These are phyloP conservation scores for Mycena haematopus DNA, from an alignment of 768 basidiomycete species.

Conservation along the genomic window DNA sequence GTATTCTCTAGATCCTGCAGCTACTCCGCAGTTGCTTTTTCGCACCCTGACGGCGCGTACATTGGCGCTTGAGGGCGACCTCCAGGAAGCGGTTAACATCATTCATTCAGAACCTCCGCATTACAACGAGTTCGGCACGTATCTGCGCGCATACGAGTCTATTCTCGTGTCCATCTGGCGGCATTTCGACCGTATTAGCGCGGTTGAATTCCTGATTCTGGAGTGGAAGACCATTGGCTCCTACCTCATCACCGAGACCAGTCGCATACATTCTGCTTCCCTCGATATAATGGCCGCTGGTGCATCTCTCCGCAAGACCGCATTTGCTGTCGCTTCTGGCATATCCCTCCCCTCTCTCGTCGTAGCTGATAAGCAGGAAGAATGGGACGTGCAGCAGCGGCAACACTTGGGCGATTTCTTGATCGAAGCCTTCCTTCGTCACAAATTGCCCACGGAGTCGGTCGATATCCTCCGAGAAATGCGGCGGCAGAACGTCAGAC, in stretches of 20 bases:
- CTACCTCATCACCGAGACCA: slow-evolving; percentile 31
- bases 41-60: slow-evolving; percentile 17
- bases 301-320: slow-evolving; percentile 37
- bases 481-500: slow-evolving; percentile 40
- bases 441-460: slow-evolving; percentile 43
- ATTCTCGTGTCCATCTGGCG: slow-evolving; percentile 45
- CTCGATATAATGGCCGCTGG: slow-evolving; percentile 4
- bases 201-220: slow-evolving; percentile 36
- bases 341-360: slow-evolving; percentile 43
- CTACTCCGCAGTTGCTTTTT: not conserved
- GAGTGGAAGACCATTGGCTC: slow-evolving; percentile 30
- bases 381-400: slow-evolving; percentile 37
- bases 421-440: slow-evolving; percentile 45
- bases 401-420: slow-evolving; percentile 46
- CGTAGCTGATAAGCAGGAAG: slow-evolving; percentile 29
- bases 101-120: slow-evolving; percentile 35
- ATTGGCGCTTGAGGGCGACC: slow-evolving; percentile 30
- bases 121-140: slow-evolving; percentile 31
- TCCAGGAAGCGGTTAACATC: slow-evolving; percentile 41
- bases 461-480: slow-evolving; percentile 49
- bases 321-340: slow-evolving; percentile 36
- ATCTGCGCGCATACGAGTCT: slow-evolving; percentile 42
- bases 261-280: slow-evolving; percentile 16
- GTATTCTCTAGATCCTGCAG: not conserved
- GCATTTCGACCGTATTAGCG: slow-evolving; percentile 39